These are phyloP conservation scores for Cryptosporidium tyzzeri DNA, from an alignment of 169 alveolate species.

Conservation along the genomic window DNA sequence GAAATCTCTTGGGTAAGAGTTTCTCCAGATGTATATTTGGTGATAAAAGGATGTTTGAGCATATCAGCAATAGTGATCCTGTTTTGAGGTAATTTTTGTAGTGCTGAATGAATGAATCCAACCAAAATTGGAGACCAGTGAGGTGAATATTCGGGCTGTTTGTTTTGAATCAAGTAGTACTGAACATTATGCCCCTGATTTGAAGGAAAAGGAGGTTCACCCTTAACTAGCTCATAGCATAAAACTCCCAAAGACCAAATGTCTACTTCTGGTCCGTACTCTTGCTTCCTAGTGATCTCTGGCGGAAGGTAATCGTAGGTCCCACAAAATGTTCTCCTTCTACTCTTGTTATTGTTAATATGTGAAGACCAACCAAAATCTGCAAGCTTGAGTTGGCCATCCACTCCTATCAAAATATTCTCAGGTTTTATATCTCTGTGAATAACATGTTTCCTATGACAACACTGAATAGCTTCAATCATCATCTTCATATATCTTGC, in stretches of 20 bases:
- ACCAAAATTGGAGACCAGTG: slow-evolving; percentile 75
- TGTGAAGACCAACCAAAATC: slow-evolving; percentile 95
- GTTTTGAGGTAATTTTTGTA: slow-evolving; percentile 69
- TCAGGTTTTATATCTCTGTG: slow-evolving; percentile 95
- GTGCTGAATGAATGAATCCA: slow-evolving; percentile 70
- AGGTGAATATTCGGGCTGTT: slow-evolving; percentile 72
- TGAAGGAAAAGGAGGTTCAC: slow-evolving; percentile 90
- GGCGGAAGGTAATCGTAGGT: slow-evolving; percentile 95
- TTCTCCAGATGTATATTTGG: slow-evolving; percentile 41
- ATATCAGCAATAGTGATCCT: slow-evolving; percentile 61
- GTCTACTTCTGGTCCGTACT: slow-evolving; percentile 90
- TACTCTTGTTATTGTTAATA: slow-evolving; percentile 86
- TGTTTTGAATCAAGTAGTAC: slow-evolving; percentile 64
- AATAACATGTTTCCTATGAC: slow-evolving; percentile 87
- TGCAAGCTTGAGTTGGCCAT: slow-evolving; percentile 92
- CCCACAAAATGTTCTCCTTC: slow-evolving; percentile 93
- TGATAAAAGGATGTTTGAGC: slow-evolving; percentile 72
- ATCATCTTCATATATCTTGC: slow-evolving; percentile 86
- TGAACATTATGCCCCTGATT: slow-evolving; percentile 74
- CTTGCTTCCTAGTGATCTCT: slow-evolving; percentile 88
- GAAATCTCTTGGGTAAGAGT: background rate
- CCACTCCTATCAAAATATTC: slow-evolving; percentile 89
- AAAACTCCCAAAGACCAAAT: slow-evolving; percentile 94
- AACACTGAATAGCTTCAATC: slow-evolving; percentile 84
- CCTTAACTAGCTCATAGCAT: slow-evolving; percentile 91